phyloP scores from a whole-genome alignment of 768 basidiomycete species.

The Gautieria morchelliformis region DNA sequence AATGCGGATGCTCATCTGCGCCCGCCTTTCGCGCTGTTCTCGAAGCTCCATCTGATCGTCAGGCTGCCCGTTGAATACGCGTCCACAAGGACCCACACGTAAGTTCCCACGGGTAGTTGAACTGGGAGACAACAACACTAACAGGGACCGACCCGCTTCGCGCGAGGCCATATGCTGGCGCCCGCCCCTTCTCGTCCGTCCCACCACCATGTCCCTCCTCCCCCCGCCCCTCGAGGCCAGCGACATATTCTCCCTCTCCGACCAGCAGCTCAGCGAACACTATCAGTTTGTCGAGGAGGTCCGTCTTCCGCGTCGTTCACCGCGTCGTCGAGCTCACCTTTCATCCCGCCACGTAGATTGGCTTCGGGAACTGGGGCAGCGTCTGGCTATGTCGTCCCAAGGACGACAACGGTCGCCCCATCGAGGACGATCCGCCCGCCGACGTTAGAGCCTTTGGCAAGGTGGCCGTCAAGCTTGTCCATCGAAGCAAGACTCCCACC shows the following conservation, averaged over 20 bases:
- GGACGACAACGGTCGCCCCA: slow-evolving; percentile 26
- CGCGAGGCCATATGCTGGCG: not conserved
- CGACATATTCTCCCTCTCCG: slow-evolving; percentile 68
- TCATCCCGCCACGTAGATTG: slow-evolving; percentile 44
- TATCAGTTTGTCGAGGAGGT: slow-evolving; percentile 73
- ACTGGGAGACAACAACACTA: not conserved
- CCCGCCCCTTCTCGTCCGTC: slow-evolving; percentile 12
- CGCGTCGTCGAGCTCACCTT: slow-evolving; percentile 2
- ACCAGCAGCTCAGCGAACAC: slow-evolving; percentile 59
- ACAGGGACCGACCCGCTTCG: not conserved
- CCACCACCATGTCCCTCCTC: slow-evolving; percentile 21
- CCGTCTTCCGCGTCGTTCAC: not conserved
- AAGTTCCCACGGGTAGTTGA: not conserved
- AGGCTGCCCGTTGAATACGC: not conserved
- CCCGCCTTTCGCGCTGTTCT: too few relatives aligned
- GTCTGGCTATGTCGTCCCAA: slow-evolving; percentile 75
- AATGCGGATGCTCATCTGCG: too few relatives aligned
- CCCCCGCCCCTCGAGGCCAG: slow-evolving; percentile 20
- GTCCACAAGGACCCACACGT: not conserved
- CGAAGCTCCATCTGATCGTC: too few relatives aligned
- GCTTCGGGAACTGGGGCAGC: slow-evolving; percentile 89
- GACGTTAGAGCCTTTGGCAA: slow-evolving; percentile 38
- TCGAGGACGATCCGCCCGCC: slow-evolving; percentile 24
- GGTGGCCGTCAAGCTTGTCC: slow-evolving; percentile 90
- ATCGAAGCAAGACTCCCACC: slow-evolving; percentile 66